Evolutionary conservation across 176 grass and related monocot species (phyloP).

Genomic region (Areca catechu): DNA sequence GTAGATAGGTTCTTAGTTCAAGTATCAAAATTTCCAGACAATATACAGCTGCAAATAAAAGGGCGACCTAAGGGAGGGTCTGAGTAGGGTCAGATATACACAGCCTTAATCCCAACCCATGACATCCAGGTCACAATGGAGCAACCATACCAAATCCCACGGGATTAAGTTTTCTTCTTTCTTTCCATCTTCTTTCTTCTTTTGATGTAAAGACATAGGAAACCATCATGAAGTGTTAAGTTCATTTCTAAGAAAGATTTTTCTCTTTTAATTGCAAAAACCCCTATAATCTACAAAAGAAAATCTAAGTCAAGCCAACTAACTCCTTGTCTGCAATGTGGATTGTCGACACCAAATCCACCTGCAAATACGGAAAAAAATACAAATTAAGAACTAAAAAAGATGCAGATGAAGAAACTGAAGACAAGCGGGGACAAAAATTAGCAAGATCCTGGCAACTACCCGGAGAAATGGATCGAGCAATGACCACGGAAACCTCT

Average conservation of each 20-base stretch:
- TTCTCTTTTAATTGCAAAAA: not conserved
- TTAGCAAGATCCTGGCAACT: not conserved
- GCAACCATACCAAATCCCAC: too few relatives aligned
- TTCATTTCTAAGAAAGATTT: not conserved
- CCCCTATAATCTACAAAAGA: not conserved
- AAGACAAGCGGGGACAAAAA: not conserved
- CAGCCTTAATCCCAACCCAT: too few relatives aligned
- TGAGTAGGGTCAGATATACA: too few relatives aligned
- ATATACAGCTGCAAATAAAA: too few relatives aligned
- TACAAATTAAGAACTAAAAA: not conserved
- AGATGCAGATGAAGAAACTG: not conserved
- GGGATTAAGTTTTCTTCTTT: too few relatives aligned
- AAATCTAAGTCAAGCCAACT: slow-evolving; percentile 8
- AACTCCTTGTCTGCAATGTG: slow-evolving; percentile 84
- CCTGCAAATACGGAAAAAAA: slow-evolving; percentile 31
- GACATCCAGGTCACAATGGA: too few relatives aligned
- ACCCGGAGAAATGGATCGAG: slow-evolving; percentile 56
- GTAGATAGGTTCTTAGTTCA: too few relatives aligned
- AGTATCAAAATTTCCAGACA: too few relatives aligned
- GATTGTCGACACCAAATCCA: slow-evolving; percentile 83
- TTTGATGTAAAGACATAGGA: too few relatives aligned
- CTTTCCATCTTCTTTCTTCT: too few relatives aligned
- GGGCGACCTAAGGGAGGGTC: too few relatives aligned
- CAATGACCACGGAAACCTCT: slow-evolving; percentile 53
- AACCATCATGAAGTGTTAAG: too few relatives aligned